Conservation (phyloP, 805 yeast species). For the Ogataea nitratoaversa region DNA sequence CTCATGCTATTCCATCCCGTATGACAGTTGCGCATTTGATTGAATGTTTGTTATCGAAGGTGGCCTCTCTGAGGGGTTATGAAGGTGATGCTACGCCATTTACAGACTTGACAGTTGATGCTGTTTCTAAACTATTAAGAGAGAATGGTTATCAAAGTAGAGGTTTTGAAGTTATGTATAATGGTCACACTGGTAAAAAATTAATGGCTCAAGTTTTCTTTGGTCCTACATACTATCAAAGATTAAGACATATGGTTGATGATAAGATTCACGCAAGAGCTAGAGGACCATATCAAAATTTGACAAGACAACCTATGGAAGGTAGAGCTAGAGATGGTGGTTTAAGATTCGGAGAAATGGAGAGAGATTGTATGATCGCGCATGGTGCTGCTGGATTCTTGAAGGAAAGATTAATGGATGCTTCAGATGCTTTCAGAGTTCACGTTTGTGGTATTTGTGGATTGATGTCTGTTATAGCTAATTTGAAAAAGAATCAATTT, state of each 20-base stretch:
- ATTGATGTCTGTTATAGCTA: conserved; percentile 95
- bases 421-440: conserved; percentile 97
- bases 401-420: conserved; percentile 97
- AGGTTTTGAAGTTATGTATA: conserved; percentile 98
- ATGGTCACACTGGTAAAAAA: conserved; percentile 98
- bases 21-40: conserved; percentile 99
- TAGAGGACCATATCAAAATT: conserved; percentile 96
- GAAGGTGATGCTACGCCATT: conserved; percentile 99
- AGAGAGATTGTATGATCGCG: conserved; percentile 99
- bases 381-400: conserved; percentile 99
- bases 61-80: conserved; percentile 87
- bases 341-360: conserved; percentile 99
- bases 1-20: conserved; percentile 99
- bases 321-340: conserved; percentile 99
- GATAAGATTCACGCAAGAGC: conserved; percentile 99
- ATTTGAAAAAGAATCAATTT: conserved; percentile 93
- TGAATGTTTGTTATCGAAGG: conserved; percentile 95
- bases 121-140: conserved; percentile 84
- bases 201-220: conserved; percentile 97
- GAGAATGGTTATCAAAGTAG: conserved; percentile 97
- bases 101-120: conserved; percentile 97
- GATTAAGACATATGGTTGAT: conserved; percentile 98
- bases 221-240: conserved; percentile 99
- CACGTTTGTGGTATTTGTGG: conserved; percentile 99
- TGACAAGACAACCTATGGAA: conserved; percentile 98